Evolutionary conservation across 768 basidiomycete species (phyloP), one percentile per base, ranked within the genome.

Genomic region (Kockovaella imperatae): DNA sequence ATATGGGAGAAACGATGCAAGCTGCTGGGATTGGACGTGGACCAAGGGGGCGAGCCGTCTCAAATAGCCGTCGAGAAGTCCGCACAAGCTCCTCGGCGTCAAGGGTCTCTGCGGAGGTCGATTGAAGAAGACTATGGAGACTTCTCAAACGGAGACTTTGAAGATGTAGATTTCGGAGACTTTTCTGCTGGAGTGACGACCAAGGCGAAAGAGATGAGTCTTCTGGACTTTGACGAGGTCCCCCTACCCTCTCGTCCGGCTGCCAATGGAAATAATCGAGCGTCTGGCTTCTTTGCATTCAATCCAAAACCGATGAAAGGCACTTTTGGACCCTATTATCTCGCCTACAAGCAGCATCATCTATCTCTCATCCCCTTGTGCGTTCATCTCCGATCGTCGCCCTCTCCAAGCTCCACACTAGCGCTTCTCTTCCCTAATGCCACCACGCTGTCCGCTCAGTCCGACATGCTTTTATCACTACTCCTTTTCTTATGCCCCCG

Each of bases 151-250:
- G n/a, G 48, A 42, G 74, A 77, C 44, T 56, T 56, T 13, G 45
- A 35, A 35, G 84, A 87, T 52, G 87, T 91, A 58, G 87, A 88
- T 21, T 93, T 93, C 71, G 90, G 88, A 3, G 88, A 90, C 63
- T 87, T 89, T 64, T 78, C 83, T 1, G 74, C 77, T 0, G 49
- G 45, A 44, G 31, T 32, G 10, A 23, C 49, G 34, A 45, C 21
- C n/a, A 34, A 50, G 32, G 52, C 49, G 34, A 48, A 28, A 23
- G 60, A 56, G 38, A 53, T 51, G 28, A 66, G 54, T 35, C 49
- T 72, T n/a, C 53, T 74, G 29, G 69, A 72, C 31, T 69, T 73
- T 45, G 73, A 70, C 32, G 66, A 70, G 42, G 45, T 73, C 24
- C 71, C 67, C 17, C 42, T 68, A 21, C 69, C 69, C 2, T 67